phyloP scores from a whole-genome alignment of 2,329 filamentous ascomycete genomes.

The Aspergillus brunneoviolaceus region DNA sequence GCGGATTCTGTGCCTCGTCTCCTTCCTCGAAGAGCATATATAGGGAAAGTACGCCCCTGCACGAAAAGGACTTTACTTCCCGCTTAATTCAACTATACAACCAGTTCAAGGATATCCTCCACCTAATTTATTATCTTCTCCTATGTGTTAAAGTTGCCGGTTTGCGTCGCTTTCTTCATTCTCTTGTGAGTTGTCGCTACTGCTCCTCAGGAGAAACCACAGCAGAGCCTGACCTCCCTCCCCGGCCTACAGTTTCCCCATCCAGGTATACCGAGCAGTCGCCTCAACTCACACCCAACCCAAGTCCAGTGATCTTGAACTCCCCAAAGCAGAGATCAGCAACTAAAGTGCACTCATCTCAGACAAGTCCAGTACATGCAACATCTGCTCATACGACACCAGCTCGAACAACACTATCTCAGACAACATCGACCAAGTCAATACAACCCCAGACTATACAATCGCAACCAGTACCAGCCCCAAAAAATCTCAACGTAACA shows the following conservation, averaged over 20 bases:
- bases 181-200: constrained; percentile 9
- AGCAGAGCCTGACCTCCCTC: constrained; percentile 8
- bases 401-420: background rate
- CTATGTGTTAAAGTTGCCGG: constrained; percentile 9
- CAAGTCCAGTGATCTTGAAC: background rate
- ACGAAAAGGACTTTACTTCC: background rate
- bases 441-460: background rate
- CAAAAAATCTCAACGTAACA: background rate
- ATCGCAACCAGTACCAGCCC: background rate
- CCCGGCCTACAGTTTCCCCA: constrained; percentile 6
- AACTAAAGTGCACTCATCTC: background rate
- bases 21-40: constrained; percentile 1
- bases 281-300: background rate
- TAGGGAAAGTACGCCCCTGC: background rate
- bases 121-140: constrained; percentile 2
- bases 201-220: constrained; percentile 7
- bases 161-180: constrained; percentile 12
- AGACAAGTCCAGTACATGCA: background rate
- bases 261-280: constrained; percentile 11
- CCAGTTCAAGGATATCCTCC: background rate
- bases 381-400: too few relatives aligned
- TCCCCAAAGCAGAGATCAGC: background rate
- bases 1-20: background rate
- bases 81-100: background rate
- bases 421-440: background rate